These are phyloP conservation scores for Pythium vanterpoolii DNA, from an alignment of 352 stramenopile genomes.

Conservation along the genomic window DNA sequence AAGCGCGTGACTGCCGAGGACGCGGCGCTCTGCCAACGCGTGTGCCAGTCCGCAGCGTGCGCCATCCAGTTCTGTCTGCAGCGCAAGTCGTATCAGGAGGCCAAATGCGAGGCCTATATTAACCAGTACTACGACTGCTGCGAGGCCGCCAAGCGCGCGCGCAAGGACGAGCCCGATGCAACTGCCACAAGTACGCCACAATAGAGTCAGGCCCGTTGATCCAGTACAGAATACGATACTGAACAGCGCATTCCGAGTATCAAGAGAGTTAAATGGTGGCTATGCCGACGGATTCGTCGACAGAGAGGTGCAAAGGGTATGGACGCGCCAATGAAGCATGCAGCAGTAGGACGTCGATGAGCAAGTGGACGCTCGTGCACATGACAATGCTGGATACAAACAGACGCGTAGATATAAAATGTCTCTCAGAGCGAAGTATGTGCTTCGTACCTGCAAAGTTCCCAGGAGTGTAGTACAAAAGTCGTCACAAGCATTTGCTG, in stretches of 20 bases:
- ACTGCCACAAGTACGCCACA: not conserved
- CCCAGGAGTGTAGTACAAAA: constrained; percentile 13
- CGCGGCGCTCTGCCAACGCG: constrained; percentile 42
- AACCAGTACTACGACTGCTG: constrained; percentile 76
- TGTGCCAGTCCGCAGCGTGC: constrained; percentile 73
- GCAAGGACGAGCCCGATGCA: not conserved
- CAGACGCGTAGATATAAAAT: not conserved
- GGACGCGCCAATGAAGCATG: not conserved
- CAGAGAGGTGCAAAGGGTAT: not conserved
- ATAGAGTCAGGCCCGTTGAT: not conserved
- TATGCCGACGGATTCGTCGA: not conserved
- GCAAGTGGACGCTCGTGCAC: constrained; percentile 10
- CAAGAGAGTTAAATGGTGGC: not conserved
- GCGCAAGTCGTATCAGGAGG: constrained; percentile 71
- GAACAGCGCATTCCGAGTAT: too few relatives aligned
- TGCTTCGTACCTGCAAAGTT: constrained; percentile 11
- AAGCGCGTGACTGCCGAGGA: constrained; percentile 26
- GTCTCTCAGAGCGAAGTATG: not conserved
- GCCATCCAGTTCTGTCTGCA: constrained; percentile 83
- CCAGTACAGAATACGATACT: not conserved
- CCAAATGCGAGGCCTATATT: constrained; percentile 54
- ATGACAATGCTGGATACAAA: constrained; percentile 7
- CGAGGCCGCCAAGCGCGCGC: constrained; percentile 36
- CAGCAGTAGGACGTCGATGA: constrained; percentile 3
- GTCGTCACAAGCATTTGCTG: constrained; percentile 4